Percentiles rank a stretch among this genome's conserved stretches.
These are phyloP conservation scores for Globisporangium alternatum DNA, from an alignment of 352 stramenopile genomes.

Conservation along the genomic window DNA sequence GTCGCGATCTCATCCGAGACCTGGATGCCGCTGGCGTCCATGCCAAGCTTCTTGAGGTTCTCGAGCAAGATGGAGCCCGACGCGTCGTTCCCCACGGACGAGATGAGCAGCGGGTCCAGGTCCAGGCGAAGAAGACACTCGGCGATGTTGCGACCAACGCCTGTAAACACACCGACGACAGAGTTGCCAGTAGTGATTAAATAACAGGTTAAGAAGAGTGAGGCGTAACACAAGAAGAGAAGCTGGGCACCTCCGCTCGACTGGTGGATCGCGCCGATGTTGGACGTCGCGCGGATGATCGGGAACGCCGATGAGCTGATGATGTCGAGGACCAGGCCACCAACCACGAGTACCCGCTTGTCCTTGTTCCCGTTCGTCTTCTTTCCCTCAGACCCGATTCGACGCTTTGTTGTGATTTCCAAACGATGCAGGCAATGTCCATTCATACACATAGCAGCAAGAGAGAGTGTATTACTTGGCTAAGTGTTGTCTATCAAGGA, in stretches of 20 bases:
- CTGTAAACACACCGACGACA: constrained; percentile 22
- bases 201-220: not conserved
- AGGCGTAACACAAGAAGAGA: not conserved
- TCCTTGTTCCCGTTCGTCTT: not conserved
- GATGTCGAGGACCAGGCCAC: constrained; percentile 85
- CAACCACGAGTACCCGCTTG: constrained; percentile 78
- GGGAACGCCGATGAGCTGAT: constrained; percentile 67
- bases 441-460: not conserved
- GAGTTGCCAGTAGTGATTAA: not conserved
- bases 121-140: constrained; percentile 81
- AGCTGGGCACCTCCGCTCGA: constrained; percentile 59
- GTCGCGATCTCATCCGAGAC: constrained; percentile 54
- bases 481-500: not conserved
- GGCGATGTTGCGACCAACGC: constrained; percentile 92
- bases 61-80: constrained; percentile 70
- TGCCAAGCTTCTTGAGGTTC: constrained; percentile 53
- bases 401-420: constrained; percentile 10
- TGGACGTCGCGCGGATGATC: constrained; percentile 82
- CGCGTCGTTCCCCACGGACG: constrained; percentile 73
- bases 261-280: constrained; percentile 82
- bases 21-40: constrained; percentile 60
- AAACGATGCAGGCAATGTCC: constrained; percentile 5
- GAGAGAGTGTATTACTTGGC: not conserved
- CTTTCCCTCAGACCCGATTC: constrained; percentile 4
- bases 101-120: constrained; percentile 70